Conservation (phyloP, 495 filamentous ascomycete species). For the Penicillium canariense region DNA sequence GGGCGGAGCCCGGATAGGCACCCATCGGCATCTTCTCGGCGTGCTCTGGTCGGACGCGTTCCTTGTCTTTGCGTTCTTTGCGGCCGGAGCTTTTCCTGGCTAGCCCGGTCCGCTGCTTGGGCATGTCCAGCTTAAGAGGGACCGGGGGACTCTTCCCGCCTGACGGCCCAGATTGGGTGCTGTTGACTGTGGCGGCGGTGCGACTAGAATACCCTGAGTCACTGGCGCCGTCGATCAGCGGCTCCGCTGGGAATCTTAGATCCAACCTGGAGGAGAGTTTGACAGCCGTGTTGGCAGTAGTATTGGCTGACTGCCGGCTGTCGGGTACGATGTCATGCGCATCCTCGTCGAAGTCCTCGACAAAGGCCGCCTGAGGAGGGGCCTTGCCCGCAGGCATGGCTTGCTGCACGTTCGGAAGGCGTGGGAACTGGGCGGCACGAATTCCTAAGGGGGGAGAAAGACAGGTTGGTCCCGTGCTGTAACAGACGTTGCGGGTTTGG, state of each 20-base stretch:
- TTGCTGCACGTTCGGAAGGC: constrained; percentile 24
- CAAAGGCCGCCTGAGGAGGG: constrained; percentile 45
- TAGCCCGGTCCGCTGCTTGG: constrained; percentile 31
- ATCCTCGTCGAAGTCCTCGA: constrained; percentile 59
- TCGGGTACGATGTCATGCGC: constrained; percentile 44
- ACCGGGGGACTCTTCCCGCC: constrained; percentile 41
- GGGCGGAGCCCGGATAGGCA: constrained; percentile 29
- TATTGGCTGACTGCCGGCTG: constrained; percentile 48
- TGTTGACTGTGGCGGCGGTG: constrained; percentile 54
- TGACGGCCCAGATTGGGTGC: constrained; percentile 52
- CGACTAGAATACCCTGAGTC: constrained; percentile 67
- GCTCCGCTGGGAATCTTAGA: constrained; percentile 32
- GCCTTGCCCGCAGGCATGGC: constrained; percentile 40
- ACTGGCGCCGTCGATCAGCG: constrained; percentile 50
- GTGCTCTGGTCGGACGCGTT: constrained; percentile 29
- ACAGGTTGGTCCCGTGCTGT: constrained; percentile 16
- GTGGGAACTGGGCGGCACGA: constrained; percentile 11
- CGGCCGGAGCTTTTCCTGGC: constrained; percentile 32
- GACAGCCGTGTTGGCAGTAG: constrained; percentile 45
- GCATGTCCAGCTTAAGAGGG: constrained; percentile 42
- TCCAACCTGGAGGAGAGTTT: constrained; percentile 54
- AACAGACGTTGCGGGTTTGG: constrained; percentile 1
- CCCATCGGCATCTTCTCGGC: constrained; percentile 43
- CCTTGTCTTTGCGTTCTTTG: constrained; percentile 37
- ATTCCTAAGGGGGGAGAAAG: constrained; percentile 6